Evolutionary conservation across 495 filamentous ascomycete species (phyloP).

Genomic region (Penicillium atrosanguineum): DNA sequence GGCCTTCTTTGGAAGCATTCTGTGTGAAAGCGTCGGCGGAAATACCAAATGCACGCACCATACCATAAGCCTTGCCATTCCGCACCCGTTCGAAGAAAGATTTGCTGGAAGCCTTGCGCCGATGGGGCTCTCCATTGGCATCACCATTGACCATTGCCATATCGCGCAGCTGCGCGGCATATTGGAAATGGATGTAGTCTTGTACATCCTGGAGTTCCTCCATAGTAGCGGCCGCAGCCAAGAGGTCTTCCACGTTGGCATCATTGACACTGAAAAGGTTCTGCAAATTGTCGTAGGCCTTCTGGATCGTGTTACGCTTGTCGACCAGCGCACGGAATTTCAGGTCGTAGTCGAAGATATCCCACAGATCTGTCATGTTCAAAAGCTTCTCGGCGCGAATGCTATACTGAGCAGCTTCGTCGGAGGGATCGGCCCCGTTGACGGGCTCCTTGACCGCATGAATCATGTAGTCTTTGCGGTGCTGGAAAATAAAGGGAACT

Average conservation of each 20-base stretch:
- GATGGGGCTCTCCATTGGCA: constrained; percentile 52
- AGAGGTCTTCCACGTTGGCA: constrained; percentile 72
- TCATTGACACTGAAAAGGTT: constrained; percentile 46
- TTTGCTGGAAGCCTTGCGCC: constrained; percentile 72
- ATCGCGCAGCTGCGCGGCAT: constrained; percentile 78
- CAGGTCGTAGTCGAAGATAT: constrained; percentile 88
- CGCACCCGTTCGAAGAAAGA: constrained; percentile 81
- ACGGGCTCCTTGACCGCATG: constrained; percentile 72
- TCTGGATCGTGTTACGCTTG: constrained; percentile 80
- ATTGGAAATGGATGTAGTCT: constrained; percentile 95
- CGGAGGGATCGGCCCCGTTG: constrained; percentile 51
- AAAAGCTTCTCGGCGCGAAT: constrained; percentile 83
- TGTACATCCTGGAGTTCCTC: constrained; percentile 96
- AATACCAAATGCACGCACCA: constrained; percentile 89
- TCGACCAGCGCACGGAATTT: constrained; percentile 89
- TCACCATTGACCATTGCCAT: constrained; percentile 57
- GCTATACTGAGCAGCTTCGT: constrained; percentile 67
- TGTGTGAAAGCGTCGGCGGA: constrained; percentile 81
- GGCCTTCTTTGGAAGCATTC: constrained; percentile 75
- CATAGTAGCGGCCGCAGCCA: constrained; percentile 70
- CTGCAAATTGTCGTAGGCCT: constrained; percentile 70
- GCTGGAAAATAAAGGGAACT: constrained; percentile 96
- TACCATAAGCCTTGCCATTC: constrained; percentile 69
- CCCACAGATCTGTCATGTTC: constrained; percentile 90
- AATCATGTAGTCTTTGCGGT: constrained; percentile 96